phyloP scores from a whole-genome alignment of 768 basidiomycete species.

The Pisolithus albus region DNA sequence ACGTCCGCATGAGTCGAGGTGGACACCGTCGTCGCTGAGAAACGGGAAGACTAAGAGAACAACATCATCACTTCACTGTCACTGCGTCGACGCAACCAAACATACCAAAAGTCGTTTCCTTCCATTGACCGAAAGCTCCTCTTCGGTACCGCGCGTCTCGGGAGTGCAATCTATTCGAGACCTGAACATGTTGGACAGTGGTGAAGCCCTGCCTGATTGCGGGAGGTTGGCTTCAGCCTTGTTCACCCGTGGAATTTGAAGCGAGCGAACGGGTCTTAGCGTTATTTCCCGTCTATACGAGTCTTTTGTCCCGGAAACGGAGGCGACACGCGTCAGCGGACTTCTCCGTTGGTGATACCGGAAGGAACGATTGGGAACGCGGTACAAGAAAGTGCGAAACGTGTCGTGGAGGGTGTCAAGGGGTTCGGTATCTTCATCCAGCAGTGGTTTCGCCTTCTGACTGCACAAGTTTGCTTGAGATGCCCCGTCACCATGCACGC shows the following conservation, averaged over 20 bases:
- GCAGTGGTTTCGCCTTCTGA: slow-evolving; percentile 9
- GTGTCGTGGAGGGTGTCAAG: slow-evolving; percentile 23
- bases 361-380: slow-evolving; percentile 15
- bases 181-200: neutral
- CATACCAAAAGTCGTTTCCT: slow-evolving; percentile 13
- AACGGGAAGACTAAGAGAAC: slow-evolving; percentile 25
- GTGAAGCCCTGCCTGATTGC: neutral
- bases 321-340: slow-evolving; percentile 22
- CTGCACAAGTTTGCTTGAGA: slow-evolving; percentile 11
- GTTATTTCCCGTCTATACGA: slow-evolving; percentile 23
- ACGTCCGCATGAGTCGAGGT: slow-evolving; percentile 27
- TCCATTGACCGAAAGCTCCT: neutral
- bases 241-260: slow-evolving; percentile 16
- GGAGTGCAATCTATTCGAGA: neutral
- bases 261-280: slow-evolving; percentile 9
- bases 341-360: slow-evolving; percentile 6
- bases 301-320: slow-evolving; percentile 26
- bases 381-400: slow-evolving; percentile 22
- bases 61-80: neutral
- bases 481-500: slow-evolving; percentile 11
- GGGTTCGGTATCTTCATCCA: slow-evolving; percentile 17
- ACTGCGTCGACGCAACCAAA: too few species aligned
- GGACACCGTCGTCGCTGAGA: slow-evolving; percentile 30
- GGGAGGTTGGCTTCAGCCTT: slow-evolving; percentile 9
- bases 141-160: neutral